Conservation (phyloP, 257 asterid species). For the Nicotiana tomentosiformis region DNA sequence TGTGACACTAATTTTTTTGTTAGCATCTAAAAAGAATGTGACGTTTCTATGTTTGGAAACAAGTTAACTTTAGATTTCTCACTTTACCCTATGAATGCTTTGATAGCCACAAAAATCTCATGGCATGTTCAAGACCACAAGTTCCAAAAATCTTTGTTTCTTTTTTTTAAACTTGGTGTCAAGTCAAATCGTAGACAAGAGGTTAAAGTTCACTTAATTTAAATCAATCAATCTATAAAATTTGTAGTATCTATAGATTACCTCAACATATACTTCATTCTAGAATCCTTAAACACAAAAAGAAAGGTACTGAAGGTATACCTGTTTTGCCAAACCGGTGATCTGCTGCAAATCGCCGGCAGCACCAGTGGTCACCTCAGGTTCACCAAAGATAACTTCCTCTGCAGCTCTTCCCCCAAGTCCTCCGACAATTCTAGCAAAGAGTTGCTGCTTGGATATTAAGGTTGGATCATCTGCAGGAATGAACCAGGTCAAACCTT, state of each 20-base stretch:
- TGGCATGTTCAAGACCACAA: not conserved
- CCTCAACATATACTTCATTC: not conserved
- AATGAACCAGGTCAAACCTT: slow-evolving; percentile 97
- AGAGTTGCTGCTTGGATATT: slow-evolving; percentile 92
- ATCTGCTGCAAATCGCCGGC: slow-evolving; percentile 97
- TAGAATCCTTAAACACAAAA: not conserved
- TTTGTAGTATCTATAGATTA: not conserved
- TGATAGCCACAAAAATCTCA: not conserved
- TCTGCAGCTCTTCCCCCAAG: slow-evolving; percentile 99
- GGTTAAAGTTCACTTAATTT: not conserved
- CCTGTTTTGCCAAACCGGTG: slow-evolving; percentile 94
- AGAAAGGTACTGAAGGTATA: slow-evolving; percentile 5
- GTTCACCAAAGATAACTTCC: slow-evolving; percentile 91
- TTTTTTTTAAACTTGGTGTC: not conserved
- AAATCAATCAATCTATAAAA: not conserved
- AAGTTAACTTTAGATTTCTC: not conserved
- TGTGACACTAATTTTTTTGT: not conserved
- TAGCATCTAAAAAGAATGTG: not conserved
- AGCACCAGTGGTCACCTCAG: slow-evolving; percentile 97
- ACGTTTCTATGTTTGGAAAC: not conserved
- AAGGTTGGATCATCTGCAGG: slow-evolving; percentile 97
- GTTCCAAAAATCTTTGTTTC: not conserved
- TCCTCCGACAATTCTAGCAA: slow-evolving; percentile 95
- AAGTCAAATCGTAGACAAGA: not conserved
- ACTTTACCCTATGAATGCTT: not conserved